These are phyloP conservation scores for Pleurotus ostreatus DNA, from an alignment of 768 basidiomycete species.

Conservation along the genomic window DNA sequence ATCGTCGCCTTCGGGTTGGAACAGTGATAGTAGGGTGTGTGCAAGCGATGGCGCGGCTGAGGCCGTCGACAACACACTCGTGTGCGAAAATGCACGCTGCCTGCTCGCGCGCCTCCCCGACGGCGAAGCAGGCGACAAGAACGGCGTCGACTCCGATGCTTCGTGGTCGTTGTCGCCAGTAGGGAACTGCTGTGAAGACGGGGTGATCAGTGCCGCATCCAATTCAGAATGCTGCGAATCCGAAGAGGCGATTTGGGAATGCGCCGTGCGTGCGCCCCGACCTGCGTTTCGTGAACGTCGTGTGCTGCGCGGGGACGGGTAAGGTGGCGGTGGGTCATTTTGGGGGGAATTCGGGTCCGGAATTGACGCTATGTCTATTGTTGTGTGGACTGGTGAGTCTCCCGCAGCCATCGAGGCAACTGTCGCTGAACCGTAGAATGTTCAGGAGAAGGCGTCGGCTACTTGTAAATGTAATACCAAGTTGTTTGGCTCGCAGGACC, in stretches of 20 bases:
- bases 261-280: slow-evolving; percentile 22
- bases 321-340: slow-evolving; percentile 68
- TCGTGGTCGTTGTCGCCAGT: slow-evolving; percentile 22
- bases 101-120: slow-evolving; percentile 24
- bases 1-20: slow-evolving; percentile 39
- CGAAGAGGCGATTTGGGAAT: slow-evolving; percentile 24
- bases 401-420: background rate
- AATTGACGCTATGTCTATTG: background rate
- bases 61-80: slow-evolving; percentile 43
- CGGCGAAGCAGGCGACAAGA: slow-evolving; percentile 28
- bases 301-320: slow-evolving; percentile 35
- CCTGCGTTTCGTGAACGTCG: slow-evolving; percentile 36
- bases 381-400: background rate
- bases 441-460: too few species aligned
- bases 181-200: slow-evolving; percentile 21
- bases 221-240: slow-evolving; percentile 30
- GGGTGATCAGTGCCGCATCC: slow-evolving; percentile 17
- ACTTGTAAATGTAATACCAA: too few species aligned
- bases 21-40: slow-evolving; percentile 69
- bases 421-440: too few species aligned
- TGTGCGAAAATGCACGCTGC: slow-evolving; percentile 53
- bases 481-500: too few species aligned
- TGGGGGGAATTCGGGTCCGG: background rate
- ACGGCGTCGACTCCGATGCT: slow-evolving; percentile 45
- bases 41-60: slow-evolving; percentile 63